phyloP scores from a whole-genome alignment of 768 basidiomycete genomes.

The Amanita thiersii region DNA sequence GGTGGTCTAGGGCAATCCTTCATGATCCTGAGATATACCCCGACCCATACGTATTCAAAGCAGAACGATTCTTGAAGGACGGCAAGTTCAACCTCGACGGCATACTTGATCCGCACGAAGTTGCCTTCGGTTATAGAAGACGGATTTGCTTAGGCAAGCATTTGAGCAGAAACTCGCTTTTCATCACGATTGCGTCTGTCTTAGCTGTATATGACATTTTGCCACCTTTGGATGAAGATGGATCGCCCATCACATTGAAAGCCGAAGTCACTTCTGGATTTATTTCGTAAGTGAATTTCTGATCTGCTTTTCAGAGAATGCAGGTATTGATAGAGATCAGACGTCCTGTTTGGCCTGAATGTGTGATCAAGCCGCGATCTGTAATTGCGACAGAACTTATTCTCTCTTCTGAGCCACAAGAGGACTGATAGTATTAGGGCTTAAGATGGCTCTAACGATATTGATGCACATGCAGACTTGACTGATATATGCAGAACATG shows the following conservation, averaged over 20 bases:
- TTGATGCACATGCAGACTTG: too few relatives aligned
- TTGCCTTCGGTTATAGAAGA: not conserved
- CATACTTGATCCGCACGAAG: not conserved
- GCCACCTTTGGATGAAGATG: conserved; percentile 30
- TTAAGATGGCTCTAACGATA: too few relatives aligned
- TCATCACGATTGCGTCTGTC: conserved; percentile 24
- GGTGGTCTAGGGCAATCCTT: not conserved
- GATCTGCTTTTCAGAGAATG: too few relatives aligned
- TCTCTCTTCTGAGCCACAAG: too few relatives aligned
- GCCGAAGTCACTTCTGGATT: conserved; percentile 33
- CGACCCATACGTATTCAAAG: not conserved
- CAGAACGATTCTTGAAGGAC: not conserved
- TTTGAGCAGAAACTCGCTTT: not conserved
- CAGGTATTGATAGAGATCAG: too few relatives aligned
- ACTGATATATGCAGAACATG: too few relatives aligned
- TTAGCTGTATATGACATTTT: conserved; percentile 36
- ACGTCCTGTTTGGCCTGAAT: too few relatives aligned
- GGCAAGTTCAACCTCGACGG: not conserved
- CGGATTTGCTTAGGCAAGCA: not conserved
- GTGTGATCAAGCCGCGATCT: too few relatives aligned
- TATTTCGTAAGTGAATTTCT: too few relatives aligned
- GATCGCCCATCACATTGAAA: conserved; percentile 26
- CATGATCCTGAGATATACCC: not conserved
- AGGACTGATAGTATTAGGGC: too few relatives aligned
- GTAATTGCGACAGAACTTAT: too few relatives aligned